Percentiles rank a stretch among this genome's conserved stretches.
phyloP scores from a whole-genome alignment of 495 filamentous ascomycete species.

The Aspergillus coremiiformis region DNA sequence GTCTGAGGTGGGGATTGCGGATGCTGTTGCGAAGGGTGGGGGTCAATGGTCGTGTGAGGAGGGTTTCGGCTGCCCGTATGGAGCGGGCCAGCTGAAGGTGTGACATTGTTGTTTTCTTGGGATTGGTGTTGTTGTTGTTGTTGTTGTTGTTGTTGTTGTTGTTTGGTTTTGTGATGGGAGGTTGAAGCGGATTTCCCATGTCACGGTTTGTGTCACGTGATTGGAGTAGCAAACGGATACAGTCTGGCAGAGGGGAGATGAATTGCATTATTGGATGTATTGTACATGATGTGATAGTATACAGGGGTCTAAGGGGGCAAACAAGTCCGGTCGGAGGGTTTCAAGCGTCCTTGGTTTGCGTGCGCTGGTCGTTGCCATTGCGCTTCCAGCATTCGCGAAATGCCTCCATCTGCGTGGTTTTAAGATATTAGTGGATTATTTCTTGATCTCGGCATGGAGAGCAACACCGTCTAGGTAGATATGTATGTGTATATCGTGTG shows the following conservation, averaged over 20 bases:
- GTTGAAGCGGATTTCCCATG: not conserved
- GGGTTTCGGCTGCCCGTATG: conserved; percentile 6
- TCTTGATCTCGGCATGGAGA: not conserved
- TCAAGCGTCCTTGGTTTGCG: conserved; percentile 59
- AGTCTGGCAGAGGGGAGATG: not conserved
- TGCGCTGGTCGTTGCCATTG: conserved; percentile 81
- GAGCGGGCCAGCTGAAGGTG: conserved; percentile 6
- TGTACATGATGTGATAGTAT: not conserved
- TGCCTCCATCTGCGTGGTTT: conserved; percentile 66
- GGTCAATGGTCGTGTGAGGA: conserved; percentile 12
- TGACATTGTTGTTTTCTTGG: not conserved
- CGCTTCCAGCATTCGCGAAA: conserved; percentile 91
- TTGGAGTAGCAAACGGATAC: not conserved
- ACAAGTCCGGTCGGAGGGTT: not conserved
- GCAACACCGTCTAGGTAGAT: not conserved
- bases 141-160: conserved; percentile 1
- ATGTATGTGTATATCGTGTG: not conserved
- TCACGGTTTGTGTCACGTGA: not conserved
- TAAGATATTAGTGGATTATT: not conserved
- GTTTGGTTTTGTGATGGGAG: not conserved
- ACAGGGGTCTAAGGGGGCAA: not conserved
- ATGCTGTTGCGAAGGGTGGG: not conserved
- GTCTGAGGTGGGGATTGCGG: conserved; percentile 12
- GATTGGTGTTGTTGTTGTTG: not conserved
- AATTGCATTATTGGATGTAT: not conserved